Conservation (phyloP, 2,329 filamentous ascomycete genomes). For the Aschersonia sp. region DNA sequence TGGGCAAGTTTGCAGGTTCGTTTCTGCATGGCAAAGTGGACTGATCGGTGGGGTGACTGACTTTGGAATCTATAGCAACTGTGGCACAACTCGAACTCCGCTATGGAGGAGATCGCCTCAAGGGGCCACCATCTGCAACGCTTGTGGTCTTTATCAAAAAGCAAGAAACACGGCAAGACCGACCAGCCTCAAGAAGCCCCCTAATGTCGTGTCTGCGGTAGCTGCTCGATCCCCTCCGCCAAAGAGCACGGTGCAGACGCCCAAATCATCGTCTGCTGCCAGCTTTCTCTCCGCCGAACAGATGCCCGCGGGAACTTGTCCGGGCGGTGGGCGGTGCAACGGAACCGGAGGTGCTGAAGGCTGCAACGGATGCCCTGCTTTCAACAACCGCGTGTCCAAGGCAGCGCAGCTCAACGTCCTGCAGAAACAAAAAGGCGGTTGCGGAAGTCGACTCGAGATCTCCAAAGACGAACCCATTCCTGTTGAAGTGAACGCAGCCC, state of each 20-base stretch:
- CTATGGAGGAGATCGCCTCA: conserved; percentile 88
- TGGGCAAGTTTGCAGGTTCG: conserved; percentile 61
- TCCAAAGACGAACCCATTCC: conserved; percentile 14
- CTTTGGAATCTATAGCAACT: conserved; percentile 57
- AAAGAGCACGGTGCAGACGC: conserved; percentile 20
- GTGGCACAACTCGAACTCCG: conserved; percentile 83
- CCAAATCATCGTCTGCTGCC: conserved; percentile 26
- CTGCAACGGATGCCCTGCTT: conserved; percentile 90
- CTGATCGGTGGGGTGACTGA: conserved; percentile 1
- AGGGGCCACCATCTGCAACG: conserved; percentile 93
- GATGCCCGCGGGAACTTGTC: conserved; percentile 72
- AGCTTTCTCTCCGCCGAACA: conserved; percentile 70
- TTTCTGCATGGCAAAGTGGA: not conserved
- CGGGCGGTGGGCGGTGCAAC: conserved; percentile 88
- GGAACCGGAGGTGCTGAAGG: conserved; percentile 91
- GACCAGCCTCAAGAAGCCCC: conserved; percentile 73
- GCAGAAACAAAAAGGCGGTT: conserved; percentile 25
- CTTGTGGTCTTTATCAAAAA: conserved; percentile 88
- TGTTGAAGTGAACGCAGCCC: conserved; percentile 19
- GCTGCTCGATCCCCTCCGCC: conserved; percentile 26
- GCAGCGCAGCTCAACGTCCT: conserved; percentile 56
- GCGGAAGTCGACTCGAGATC: conserved; percentile 12
- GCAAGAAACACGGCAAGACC: conserved; percentile 84
- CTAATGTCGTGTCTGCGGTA: conserved; percentile 31
- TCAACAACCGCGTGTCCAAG: conserved; percentile 92